Evolutionary conservation across 345 rosid species (phyloP).

Genomic region (Cardamine resedifolia): DNA sequence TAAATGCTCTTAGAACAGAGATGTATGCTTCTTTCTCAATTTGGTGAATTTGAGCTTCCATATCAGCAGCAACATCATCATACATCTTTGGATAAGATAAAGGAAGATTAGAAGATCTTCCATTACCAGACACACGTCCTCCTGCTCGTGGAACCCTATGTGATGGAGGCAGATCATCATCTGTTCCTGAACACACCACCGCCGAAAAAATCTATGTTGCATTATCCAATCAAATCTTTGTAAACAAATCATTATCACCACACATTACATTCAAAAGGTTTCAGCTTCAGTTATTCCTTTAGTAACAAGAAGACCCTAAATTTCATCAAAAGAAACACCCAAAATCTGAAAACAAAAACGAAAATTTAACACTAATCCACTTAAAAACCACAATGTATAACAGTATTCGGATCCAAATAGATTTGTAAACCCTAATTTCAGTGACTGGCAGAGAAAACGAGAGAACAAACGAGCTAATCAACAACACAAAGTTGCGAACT

Average conservation of each 20-base stretch:
- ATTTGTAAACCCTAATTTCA: constrained; percentile 20
- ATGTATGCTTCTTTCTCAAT: constrained; percentile 87
- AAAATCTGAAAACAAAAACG: not conserved
- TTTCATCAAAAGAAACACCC: not conserved
- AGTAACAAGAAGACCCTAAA: not conserved
- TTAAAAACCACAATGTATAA: constrained; percentile 20
- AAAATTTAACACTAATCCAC: constrained; percentile 2
- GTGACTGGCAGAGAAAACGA: not conserved
- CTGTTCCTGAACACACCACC: constrained; percentile 61
- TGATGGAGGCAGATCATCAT: constrained; percentile 82
- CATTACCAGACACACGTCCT: constrained; percentile 63
- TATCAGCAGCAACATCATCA: constrained; percentile 59
- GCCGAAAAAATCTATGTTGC: not conserved
- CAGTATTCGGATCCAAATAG: not conserved
- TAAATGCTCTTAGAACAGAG: constrained; percentile 81
- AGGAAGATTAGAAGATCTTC: constrained; percentile 53
- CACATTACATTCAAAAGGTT: not conserved
- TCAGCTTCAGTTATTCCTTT: constrained; percentile 14
- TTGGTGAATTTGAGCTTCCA: constrained; percentile 87
- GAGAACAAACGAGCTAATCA: constrained; percentile 17
- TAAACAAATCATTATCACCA: not conserved
- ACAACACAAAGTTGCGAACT: constrained; percentile 38
- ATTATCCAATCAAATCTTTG: not conserved
- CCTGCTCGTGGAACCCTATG: constrained; percentile 64
- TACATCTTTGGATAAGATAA: constrained; percentile 64